Evolutionary conservation across 495 filamentous ascomycete genomes (phyloP), one percentile per base, ranked within the genome.

Genomic region (Podospora pseudopauciseta): DNA sequence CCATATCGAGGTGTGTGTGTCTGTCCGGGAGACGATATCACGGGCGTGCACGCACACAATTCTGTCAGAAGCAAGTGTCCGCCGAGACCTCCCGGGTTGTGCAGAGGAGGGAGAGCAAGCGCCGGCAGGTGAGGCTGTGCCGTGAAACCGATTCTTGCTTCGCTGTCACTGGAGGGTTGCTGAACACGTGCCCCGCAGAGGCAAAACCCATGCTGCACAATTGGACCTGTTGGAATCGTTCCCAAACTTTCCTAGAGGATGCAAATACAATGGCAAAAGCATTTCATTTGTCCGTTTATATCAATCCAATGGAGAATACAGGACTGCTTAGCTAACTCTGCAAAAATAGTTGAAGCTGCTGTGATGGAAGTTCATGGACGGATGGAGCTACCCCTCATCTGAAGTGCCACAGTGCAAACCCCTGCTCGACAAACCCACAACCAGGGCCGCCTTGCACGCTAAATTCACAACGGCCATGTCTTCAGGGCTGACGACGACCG

Each of bases 41-140:
- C 39, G 39, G 39, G 39, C 11, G 34, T 39, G 5, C 34, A 11
- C 34, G 34, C 34, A 23, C 23, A 23, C 23, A 23, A 1, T 39
- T 11, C 34, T 39, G 34, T 6, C 34, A 39, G 34, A 39, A 39
- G 34, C 34, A 11, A 39, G 34, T 11, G 11, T 39, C 34, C 34
- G 34, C 34, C 11, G 34, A 39, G 34, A 39, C 34, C 34, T 39
- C 11, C 34, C 11, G 34, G 54, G 5, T 23, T 58, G 55, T 58
- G 55, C 55, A 58, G 55, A 19, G 54, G 11, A 56, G 23, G 54
- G 11, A 56, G 23, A 18, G 27, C 60, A 62, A 62, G 60, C 60
- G 60, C 60, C 60, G 60, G 27, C 60, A 62, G 26, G 60, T 62
- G 60, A 62, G 60, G 60, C 60, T 62, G 60, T 62, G 60, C 60